phyloP scores from a whole-genome alignment of 202 grass and related monocot genomes.

The Dendrocalamus latiflorus region DNA sequence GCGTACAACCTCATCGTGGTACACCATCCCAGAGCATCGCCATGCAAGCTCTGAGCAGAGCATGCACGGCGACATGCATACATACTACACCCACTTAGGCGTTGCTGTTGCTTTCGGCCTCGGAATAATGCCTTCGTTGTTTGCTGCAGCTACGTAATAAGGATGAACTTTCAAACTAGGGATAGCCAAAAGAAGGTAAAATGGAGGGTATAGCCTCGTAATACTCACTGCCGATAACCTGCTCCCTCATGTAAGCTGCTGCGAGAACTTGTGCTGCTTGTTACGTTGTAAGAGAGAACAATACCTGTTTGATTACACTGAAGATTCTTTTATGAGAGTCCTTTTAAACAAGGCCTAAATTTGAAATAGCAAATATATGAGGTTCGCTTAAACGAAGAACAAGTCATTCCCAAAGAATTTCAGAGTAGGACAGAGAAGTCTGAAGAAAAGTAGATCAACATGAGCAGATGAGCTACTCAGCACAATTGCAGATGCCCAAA shows the following conservation, averaged over 20 bases:
- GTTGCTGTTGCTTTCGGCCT: not conserved
- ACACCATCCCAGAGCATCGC: constrained; percentile 52
- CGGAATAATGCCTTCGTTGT: constrained; percentile 23
- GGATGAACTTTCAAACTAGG: not conserved
- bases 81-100: not conserved
- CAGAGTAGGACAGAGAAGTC: not conserved
- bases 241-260: not conserved
- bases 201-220: not conserved
- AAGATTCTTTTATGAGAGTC: not conserved
- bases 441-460: no score
- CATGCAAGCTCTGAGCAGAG: constrained; percentile 46
- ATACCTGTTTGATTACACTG: not conserved
- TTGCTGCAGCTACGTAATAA: not conserved
- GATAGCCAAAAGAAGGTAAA: not conserved
- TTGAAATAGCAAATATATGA: not conserved
- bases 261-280: not conserved
- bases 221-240: not conserved
- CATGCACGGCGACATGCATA: not conserved
- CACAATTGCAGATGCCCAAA: not conserved
- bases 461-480: no score
- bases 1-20: constrained; percentile 69
- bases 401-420: not conserved
- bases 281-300: not conserved
- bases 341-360: not conserved
- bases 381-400: not conserved